Percentiles rank a stretch among this genome's conserved stretches.
phyloP scores from a whole-genome alignment of 116 monocot species.

The Trichopus zeylanicus region DNA sequence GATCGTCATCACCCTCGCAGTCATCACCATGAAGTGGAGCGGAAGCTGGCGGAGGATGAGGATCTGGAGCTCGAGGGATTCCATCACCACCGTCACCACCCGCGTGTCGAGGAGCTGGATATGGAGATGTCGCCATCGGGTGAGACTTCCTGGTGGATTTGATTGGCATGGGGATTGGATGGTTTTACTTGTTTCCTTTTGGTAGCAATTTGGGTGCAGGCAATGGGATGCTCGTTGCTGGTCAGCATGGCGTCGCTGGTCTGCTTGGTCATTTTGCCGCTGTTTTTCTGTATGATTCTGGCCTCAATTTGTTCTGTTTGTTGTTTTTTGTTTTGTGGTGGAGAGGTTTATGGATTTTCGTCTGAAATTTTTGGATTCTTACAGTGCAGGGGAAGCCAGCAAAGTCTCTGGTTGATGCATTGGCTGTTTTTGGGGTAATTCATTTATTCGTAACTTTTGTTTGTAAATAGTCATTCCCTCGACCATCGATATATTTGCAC shows the following conservation, averaged over 20 bases:
- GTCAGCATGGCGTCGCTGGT: constrained; percentile 95
- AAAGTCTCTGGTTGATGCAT: constrained; percentile 61
- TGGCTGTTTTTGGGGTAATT: constrained; percentile 91
- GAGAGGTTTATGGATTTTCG: background rate
- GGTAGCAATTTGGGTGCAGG: constrained; percentile 69
- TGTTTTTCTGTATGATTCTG: constrained; percentile 68
- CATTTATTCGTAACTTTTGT: background rate
- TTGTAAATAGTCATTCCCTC: too few relatives aligned
- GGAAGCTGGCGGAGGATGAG: constrained; percentile 90
- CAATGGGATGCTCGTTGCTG: constrained; percentile 93
- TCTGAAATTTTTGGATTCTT: constrained; percentile 10
- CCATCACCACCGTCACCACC: constrained; percentile 26
- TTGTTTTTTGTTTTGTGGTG: background rate
- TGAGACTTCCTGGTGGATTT: constrained; percentile 6
- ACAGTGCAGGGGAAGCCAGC: constrained; percentile 87
- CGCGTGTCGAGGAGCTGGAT: constrained; percentile 16
- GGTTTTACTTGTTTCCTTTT: constrained; percentile 3
- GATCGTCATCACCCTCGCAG: constrained; percentile 7
- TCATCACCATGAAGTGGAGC: constrained; percentile 41
- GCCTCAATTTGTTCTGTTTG: background rate
- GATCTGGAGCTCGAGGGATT: constrained; percentile 41
- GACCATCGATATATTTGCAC: too few relatives aligned
- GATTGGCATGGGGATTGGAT: background rate
- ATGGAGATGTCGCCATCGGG: constrained; percentile 37
- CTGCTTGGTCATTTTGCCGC: constrained; percentile 73